Evolutionary conservation across 2,329 filamentous ascomycete genomes (phyloP).

Genomic region (Periglandula ipomoeae): DNA sequence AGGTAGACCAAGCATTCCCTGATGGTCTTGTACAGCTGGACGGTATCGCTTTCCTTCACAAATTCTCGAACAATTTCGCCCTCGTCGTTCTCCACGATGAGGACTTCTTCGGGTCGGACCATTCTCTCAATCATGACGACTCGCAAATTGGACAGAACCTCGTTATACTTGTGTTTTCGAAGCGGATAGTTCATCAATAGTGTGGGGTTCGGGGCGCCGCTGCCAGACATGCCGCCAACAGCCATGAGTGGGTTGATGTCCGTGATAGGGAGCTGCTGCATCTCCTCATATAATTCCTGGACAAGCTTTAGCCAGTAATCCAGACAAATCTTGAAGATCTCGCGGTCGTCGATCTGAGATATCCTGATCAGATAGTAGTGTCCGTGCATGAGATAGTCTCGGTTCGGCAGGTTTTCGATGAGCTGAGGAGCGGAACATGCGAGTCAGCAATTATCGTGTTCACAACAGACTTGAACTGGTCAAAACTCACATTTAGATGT

Average conservation of each 20-base stretch:
- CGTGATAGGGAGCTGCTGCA: conserved; percentile 90
- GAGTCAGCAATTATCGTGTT: background rate
- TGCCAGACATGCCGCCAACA: conserved; percentile 64
- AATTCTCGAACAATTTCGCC: conserved; percentile 98
- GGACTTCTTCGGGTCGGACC: conserved; percentile 93
- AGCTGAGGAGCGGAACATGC: conserved; percentile 42
- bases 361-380: conserved; percentile 98
- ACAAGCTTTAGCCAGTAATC: conserved; percentile 99
- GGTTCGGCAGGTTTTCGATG: conserved; percentile 91
- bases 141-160: conserved; percentile 86
- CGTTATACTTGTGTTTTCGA: conserved; percentile 95
- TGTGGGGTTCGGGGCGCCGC: conserved; percentile 75
- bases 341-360: conserved; percentile 95
- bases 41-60: conserved; percentile 98
- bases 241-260: conserved; percentile 85
- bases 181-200: conserved; percentile 86
- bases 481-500: conserved; percentile 62
- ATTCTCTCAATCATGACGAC: conserved; percentile 99
- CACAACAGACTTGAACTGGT: background rate
- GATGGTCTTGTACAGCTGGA: conserved; percentile 98
- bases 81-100: conserved; percentile 99
- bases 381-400: conserved; percentile 87
- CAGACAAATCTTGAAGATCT: conserved; percentile 98
- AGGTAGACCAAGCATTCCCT: conserved; percentile 94
- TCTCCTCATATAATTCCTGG: conserved; percentile 96